Evolutionary conservation across 2,329 filamentous ascomycete genomes (phyloP).

Genomic region (Aspergillus tubingensis): DNA sequence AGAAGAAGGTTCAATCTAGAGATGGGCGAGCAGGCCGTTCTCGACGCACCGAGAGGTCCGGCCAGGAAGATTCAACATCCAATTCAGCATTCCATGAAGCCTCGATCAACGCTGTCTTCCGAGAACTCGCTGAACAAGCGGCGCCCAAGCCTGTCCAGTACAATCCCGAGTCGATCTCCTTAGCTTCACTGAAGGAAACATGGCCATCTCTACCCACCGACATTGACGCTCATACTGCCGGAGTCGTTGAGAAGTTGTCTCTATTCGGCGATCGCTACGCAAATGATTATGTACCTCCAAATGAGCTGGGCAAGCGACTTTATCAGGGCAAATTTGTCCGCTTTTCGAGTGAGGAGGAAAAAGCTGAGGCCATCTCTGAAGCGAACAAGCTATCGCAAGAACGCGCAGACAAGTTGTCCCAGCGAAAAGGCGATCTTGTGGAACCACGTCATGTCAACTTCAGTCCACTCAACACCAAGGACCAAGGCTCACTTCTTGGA

Average conservation of each 20-base stretch:
- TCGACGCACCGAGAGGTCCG: slow-evolving; percentile 17
- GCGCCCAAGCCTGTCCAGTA: slow-evolving; percentile 38
- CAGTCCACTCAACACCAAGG: slow-evolving; percentile 25
- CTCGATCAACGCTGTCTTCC: slow-evolving; percentile 32
- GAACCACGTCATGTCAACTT: slow-evolving; percentile 37
- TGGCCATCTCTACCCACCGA: slow-evolving; percentile 44
- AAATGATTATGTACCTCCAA: slow-evolving; percentile 37
- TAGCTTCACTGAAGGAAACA: slow-evolving; percentile 37
- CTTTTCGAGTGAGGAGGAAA: slow-evolving; percentile 42
- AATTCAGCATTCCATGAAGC: slow-evolving; percentile 24
- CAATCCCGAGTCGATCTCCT: slow-evolving; percentile 34
- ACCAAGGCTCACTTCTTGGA: slow-evolving; percentile 33
- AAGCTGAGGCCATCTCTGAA: slow-evolving; percentile 35
- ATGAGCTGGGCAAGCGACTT: slow-evolving; percentile 41
- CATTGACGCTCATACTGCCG: slow-evolving; percentile 28
- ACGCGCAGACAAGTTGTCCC: slow-evolving; percentile 37
- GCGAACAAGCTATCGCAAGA: slow-evolving; percentile 37
- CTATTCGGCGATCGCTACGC: slow-evolving; percentile 37
- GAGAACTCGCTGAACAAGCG: slow-evolving; percentile 32
- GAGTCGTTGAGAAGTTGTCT: slow-evolving; percentile 39
- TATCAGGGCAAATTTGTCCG: slow-evolving; percentile 41
- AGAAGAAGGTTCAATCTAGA: slow-evolving; percentile 17
- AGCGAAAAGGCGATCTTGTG: slow-evolving; percentile 40
- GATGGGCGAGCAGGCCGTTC: slow-evolving; percentile 14
- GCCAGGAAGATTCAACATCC: slow-evolving; percentile 21